Evolutionary conservation across 2,329 filamentous ascomycete species (phyloP), one percentile per base, ranked within the genome.

Genomic region (Nothomitra cinnamomea): DNA sequence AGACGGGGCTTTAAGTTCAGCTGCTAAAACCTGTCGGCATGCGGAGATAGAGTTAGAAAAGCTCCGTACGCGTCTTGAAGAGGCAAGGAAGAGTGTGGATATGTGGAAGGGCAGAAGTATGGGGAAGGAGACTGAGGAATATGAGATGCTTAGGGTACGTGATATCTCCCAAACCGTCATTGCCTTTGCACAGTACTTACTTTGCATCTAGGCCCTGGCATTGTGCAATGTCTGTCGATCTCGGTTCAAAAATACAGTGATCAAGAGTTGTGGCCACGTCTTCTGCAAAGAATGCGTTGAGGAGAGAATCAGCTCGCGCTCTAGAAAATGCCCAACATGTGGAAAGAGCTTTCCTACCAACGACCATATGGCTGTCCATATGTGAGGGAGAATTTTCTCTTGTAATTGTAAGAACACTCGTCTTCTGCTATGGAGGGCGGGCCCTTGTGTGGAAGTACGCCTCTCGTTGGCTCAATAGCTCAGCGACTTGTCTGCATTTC

Each of bases 321-420:
- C 90, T 70, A 79, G 92, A 60, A 96, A 96, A 67, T 98, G 92
- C 63, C 92, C 92, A 2, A 90, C 87, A 61, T 98, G 94, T 73
- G 87, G 85, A 62, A 85, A 85, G 68, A 81, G 87, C 2, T 98
- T 98, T 65, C 90, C 94, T 62, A 85, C 80, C 65, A 85, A 85
- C 67, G 92, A 98, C 65, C 80, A 87, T 57, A 94, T 95, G 87
- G 70, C 76, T 21, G 78, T 80, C 51, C 52, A 53, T 21, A 25
- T 48, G 52, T 53, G 41, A 43, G 41, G 24, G 12, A n/a, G 41
- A 21, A 12, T 42, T 38, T 13, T 52, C 10, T 53, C n/a, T 52
- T 43, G 36, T 25, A 38, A n/a, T 55, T 32, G 17, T 21, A 32
- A 32, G 5, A 32, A 32, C 28, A 24, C 22, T 24, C 22, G 21